Evolutionary conservation across 805 yeast species (phyloP), one percentile per base, ranked within the genome.

Genomic region (Saccharomycopsis lassenensis): DNA sequence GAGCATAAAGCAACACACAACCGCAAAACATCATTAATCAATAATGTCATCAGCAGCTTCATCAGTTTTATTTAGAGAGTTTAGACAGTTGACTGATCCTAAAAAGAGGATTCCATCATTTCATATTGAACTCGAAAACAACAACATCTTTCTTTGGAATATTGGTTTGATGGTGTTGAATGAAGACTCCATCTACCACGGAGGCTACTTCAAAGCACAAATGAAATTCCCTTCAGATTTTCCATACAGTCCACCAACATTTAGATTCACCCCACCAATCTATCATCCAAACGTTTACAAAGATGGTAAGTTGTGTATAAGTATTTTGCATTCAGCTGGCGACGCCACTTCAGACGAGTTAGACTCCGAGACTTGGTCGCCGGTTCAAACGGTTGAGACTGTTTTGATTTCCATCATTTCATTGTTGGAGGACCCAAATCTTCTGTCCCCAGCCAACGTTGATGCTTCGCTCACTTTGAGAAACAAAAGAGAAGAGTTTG

Each of bases 241-340:
- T 60, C 98, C 97, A 3, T 89, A 73, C 54, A 65, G 83, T 16
- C 98, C 98, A 20, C 98, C 97, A 29, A 74, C 80, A 24, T 89
- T 86, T 62, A 67, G 93, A 48, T 89, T 89, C 65, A 78, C 89
- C 5, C 95, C 96, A 10, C 79, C 94, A 29, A 83, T 89, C 48
- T 87, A 76, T 61, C 97, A 89, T 52, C 97, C 97, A 18, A 89
- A 89, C 56, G 94, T 89, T 37, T 89, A 89, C 60, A 71, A 84
- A 43, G 95, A 87, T 58, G 97, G 97, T 12, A 63, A 93, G 47
- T 67, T 91, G 31, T 89, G 97, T 65, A 86, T 87, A 43, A 84
- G 95, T 35, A 89, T 89, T 45, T 65, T 89, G 43, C 97, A 89
- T 58, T 83, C 79, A 47, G 81, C 89, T 12, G 96, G 95, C 17